These are phyloP conservation scores for Aspergillaceae sp. DNA, from an alignment of 2,329 filamentous ascomycete species.

Conservation along the genomic window DNA sequence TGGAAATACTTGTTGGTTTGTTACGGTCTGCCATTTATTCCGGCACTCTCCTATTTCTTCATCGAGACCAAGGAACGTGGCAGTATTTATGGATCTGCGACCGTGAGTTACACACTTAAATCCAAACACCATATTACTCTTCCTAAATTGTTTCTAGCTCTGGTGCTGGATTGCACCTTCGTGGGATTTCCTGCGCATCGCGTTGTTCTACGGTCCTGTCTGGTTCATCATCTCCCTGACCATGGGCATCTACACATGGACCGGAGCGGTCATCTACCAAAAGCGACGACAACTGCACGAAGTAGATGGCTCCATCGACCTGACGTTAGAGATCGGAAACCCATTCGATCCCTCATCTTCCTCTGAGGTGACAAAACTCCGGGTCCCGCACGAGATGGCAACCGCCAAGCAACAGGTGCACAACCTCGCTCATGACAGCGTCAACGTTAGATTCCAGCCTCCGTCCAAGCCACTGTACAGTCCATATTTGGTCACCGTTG, in stretches of 20 bases:
- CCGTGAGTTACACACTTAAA: slow-evolving; percentile 29
- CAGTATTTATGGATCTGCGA: slow-evolving; percentile 64
- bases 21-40: slow-evolving; percentile 65
- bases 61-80: slow-evolving; percentile 46
- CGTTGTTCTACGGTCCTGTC: slow-evolving; percentile 56
- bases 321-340: slow-evolving; percentile 37
- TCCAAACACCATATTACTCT: background rate
- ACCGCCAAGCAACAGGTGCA: slow-evolving; percentile 3
- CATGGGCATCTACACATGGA: slow-evolving; percentile 32
- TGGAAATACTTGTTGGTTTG: slow-evolving; percentile 60
- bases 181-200: slow-evolving; percentile 65
- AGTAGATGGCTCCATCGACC: slow-evolving; percentile 42
- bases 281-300: slow-evolving; percentile 55
- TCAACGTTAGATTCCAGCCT: background rate
- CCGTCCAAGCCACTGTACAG: slow-evolving; percentile 6
- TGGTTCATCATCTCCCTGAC: slow-evolving; percentile 36
- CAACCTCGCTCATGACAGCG: slow-evolving; percentile 3
- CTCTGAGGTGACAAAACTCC: slow-evolving; percentile 57
- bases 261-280: slow-evolving; percentile 33
- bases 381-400: slow-evolving; percentile 48
- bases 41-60: slow-evolving; percentile 60
- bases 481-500: slow-evolving; percentile 27
- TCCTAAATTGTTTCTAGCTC: slow-evolving; percentile 37
- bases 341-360: slow-evolving; percentile 27
- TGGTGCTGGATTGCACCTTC: slow-evolving; percentile 70